phyloP scores from a whole-genome alignment of 2,329 filamentous ascomycete species.

The Colletotrichum eremochloae region DNA sequence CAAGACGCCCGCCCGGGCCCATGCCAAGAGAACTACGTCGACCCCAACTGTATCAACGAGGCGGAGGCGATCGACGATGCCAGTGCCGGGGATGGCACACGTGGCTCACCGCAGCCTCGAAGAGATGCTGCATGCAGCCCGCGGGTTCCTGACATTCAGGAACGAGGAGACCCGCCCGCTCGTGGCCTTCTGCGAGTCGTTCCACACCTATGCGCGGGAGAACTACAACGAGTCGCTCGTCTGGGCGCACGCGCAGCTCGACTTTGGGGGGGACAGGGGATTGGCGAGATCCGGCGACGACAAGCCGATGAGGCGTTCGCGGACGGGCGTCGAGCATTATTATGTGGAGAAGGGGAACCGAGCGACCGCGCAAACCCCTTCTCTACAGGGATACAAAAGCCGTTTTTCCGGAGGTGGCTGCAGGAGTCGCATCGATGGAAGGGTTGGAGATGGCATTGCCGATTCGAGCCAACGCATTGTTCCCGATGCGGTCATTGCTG shows the following conservation, averaged over 20 bases:
- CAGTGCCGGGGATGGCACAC: background rate
- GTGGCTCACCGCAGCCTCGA: slow-evolving; percentile 27
- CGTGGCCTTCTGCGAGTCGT: slow-evolving; percentile 13
- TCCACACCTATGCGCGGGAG: slow-evolving; percentile 13
- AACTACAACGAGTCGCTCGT: slow-evolving; percentile 11
- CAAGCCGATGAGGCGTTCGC: slow-evolving; percentile 24
- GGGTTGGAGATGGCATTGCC: background rate
- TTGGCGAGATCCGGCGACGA: slow-evolving; percentile 26
- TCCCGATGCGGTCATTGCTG: slow-evolving; percentile 1
- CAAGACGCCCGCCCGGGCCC: slow-evolving; percentile 5
- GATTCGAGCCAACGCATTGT: background rate
- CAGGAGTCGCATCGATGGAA: background rate
- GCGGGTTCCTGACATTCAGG: slow-evolving; percentile 1
- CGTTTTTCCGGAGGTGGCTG: background rate
- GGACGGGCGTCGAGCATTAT: slow-evolving; percentile 34
- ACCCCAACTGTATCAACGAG: background rate
- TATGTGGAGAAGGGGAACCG: slow-evolving; percentile 20
- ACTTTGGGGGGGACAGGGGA: slow-evolving; percentile 9
- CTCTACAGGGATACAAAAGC: slow-evolving; percentile 5
- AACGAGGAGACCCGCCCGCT: slow-evolving; percentile 1
- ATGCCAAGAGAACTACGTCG: slow-evolving; percentile 3
- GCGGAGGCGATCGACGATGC: background rate
- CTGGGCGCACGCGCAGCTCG: slow-evolving; percentile 15
- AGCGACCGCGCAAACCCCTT: slow-evolving; percentile 31
- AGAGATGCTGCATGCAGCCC: slow-evolving; percentile 23